phyloP scores from a whole-genome alignment of 345 rosid genomes.

The Eucalyptus urophylla region DNA sequence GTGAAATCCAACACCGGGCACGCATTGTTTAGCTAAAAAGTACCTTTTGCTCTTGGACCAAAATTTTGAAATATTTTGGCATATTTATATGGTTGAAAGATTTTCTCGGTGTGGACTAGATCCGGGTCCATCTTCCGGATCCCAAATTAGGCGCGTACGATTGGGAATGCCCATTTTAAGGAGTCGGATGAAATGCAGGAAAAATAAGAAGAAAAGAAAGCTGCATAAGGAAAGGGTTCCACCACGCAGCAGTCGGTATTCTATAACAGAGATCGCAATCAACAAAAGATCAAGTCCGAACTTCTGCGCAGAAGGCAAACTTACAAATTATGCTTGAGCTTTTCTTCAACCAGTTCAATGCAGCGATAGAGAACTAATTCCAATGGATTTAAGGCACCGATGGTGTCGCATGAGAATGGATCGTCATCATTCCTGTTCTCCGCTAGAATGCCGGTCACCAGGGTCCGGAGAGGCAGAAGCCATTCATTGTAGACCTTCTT shows the following conservation, averaged over 20 bases:
- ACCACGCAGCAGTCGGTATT: neutral
- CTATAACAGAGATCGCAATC: neutral
- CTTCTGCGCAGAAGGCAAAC: neutral
- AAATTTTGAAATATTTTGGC: neutral
- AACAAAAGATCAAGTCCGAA: neutral
- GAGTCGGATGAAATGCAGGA: neutral
- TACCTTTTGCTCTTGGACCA: neutral
- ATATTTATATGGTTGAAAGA: neutral
- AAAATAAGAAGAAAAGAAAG: neutral
- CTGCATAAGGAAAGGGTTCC: neutral
- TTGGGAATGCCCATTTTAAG: neutral
- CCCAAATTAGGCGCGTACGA: neutral
- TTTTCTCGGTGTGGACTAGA: neutral
- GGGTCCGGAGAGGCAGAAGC: slow-evolving; percentile 70
- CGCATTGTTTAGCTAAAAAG: neutral
- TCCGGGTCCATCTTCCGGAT: neutral
- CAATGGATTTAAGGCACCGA: slow-evolving; percentile 45
- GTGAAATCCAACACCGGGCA: neutral
- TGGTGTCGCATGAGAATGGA: slow-evolving; percentile 8
- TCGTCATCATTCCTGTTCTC: slow-evolving; percentile 32
- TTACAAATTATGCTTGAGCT: slow-evolving; percentile 6
- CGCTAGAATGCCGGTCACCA: slow-evolving; percentile 31
- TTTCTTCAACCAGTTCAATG: slow-evolving; percentile 81
- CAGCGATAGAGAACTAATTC: slow-evolving; percentile 71
- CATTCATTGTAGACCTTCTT: slow-evolving; percentile 58